Evolutionary conservation across 1,139 yeast species (phyloP), one percentile per base, ranked within the genome.

Genomic region (Blastobotrys malaysiensis): DNA sequence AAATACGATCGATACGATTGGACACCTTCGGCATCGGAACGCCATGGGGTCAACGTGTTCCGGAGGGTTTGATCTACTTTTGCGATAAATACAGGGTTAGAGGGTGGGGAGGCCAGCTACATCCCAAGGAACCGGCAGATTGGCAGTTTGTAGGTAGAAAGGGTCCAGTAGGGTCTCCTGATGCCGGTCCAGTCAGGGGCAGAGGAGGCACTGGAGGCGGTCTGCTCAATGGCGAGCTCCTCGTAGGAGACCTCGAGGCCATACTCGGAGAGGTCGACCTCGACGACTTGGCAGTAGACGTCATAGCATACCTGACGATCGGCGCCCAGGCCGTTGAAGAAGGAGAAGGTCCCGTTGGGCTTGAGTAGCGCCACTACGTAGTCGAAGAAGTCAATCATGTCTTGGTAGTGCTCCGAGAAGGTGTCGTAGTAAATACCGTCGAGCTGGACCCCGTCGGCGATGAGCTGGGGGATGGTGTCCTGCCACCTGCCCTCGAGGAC

Each of bases 301-400:
- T 91, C 97, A 69, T 91, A 91, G 57, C 91, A 81, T 9, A 90
- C 80, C 66, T 86, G 83, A 65, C 97, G 78, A 65, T 91, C 98
- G 5, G 97, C 98, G n/a, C 98, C 98, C 43, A 91, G 77, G 0
- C 98, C 98, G 65, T 91, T 91, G 76, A 91, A 91, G 68, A 89
- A 91, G 1, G 96, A 88, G 61, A 91, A 90, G 0, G 83, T 79
- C 16, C 71, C 73, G 11, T 69, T 70, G 1, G 95, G 90, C 67
- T 86, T 86, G 59, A 91, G 72, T 52, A 91, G 73, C 0, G 97
- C 97, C 14, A 90, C 96, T 3, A 88, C 78, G 21, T 78, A 69
- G 71, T 91, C 97, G 66, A 86, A 88, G 44, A 91, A 76, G 51
- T 88, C 95, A 46, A 88, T 77, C 93, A 91, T 86, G 68, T 91